phyloP scores from a whole-genome alignment of 768 basidiomycete species.

The Calocybe gangraenosa region DNA sequence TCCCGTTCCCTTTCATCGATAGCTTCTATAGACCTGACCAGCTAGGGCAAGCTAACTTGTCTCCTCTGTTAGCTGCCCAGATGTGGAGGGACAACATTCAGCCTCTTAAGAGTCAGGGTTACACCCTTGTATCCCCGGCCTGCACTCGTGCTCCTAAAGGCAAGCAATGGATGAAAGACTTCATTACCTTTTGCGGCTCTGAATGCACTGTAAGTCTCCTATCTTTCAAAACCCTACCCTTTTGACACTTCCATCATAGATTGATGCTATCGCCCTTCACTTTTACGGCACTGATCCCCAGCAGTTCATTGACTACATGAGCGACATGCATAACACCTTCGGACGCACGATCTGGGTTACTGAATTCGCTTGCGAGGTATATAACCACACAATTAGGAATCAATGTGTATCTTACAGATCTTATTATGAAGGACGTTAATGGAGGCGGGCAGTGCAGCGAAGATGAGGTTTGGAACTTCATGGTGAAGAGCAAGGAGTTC shows the following conservation, averaged over 20 bases:
- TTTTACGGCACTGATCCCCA: conserved; percentile 54
- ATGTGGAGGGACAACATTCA: conserved; percentile 62
- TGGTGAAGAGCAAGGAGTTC: conserved; percentile 36
- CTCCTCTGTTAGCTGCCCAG: conserved; percentile 39
- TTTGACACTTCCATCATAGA: conserved; percentile 32
- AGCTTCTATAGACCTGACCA: conserved; percentile 59
- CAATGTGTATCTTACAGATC: too few species aligned
- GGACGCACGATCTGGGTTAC: conserved; percentile 51
- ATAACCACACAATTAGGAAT: not conserved
- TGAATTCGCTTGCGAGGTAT: conserved; percentile 68
- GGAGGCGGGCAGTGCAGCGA: conserved; percentile 36
- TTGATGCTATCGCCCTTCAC: conserved; percentile 60
- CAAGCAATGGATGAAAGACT: conserved; percentile 58
- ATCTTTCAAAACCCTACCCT: too few species aligned
- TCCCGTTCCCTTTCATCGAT: not conserved
- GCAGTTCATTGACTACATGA: conserved; percentile 50
- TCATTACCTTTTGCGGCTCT: conserved; percentile 47
- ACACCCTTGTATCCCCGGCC: conserved; percentile 62
- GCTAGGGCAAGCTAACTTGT: conserved; percentile 55
- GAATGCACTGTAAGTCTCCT: conserved; percentile 47
- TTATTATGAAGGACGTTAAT: conserved; percentile 52
- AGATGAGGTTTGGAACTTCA: conserved; percentile 45
- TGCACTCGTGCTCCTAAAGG: conserved; percentile 59
- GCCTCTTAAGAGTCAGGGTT: conserved; percentile 54
- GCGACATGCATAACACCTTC: conserved; percentile 41